Conservation (phyloP, 2,329 filamentous ascomycete species). For the Dothidotthia symphoricarpi region DNA sequence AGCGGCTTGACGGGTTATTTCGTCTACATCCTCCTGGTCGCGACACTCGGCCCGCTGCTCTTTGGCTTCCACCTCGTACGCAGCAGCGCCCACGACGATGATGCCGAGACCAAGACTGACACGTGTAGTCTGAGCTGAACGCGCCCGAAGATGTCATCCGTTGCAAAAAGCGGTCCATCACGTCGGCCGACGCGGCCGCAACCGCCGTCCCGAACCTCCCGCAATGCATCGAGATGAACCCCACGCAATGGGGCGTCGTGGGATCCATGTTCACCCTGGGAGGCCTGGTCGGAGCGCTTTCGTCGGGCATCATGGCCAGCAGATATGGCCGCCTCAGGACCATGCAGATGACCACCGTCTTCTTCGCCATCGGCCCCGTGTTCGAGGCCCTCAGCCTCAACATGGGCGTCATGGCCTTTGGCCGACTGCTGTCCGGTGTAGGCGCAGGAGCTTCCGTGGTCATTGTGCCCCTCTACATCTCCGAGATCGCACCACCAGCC, state of each 20-base stretch:
- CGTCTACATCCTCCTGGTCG: conserved; percentile 69
- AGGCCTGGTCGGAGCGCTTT: conserved; percentile 78
- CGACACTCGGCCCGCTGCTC: conserved; percentile 83
- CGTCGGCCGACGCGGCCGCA: conserved; percentile 31
- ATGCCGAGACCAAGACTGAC: conserved; percentile 17
- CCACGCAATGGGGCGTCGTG: conserved; percentile 77
- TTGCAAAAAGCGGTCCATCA: conserved; percentile 65
- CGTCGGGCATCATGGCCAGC: conserved; percentile 75
- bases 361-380: conserved; percentile 73
- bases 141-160: conserved; percentile 92
- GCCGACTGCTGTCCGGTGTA: conserved; percentile 75
- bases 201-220: conserved; percentile 49
- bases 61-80: conserved; percentile 89
- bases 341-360: conserved; percentile 73
- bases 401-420: conserved; percentile 67
- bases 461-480: conserved; percentile 91
- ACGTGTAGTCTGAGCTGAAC: conserved; percentile 79
- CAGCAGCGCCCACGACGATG: conserved; percentile 5
- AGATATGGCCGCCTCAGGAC: conserved; percentile 70
- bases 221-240: conserved; percentile 85
- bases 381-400: conserved; percentile 70
- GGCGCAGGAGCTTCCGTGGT: conserved; percentile 88
- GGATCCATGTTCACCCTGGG: conserved; percentile 91
- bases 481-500: conserved; percentile 72
- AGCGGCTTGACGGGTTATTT: conserved; percentile 69